These are phyloP conservation scores for Rhodotorula paludigena DNA, from an alignment of 768 basidiomycete species.

Conservation along the genomic window DNA sequence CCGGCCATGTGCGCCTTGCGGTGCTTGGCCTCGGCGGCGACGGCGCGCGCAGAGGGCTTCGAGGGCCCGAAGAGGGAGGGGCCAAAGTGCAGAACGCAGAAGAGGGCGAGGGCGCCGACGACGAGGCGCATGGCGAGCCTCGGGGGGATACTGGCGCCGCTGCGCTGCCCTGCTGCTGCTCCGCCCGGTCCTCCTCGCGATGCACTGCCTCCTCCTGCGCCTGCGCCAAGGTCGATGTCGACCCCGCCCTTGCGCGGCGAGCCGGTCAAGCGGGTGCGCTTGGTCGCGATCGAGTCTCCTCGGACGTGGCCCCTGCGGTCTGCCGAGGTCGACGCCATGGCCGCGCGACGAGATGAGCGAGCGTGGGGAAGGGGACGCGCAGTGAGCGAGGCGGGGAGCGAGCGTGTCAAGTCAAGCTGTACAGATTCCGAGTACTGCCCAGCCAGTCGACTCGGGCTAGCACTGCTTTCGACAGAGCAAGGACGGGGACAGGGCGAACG, in stretches of 20 bases:
- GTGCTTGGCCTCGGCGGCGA: background rate
- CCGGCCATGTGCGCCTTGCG: constrained; percentile 14
- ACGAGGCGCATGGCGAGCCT: constrained; percentile 1
- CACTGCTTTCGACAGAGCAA: no score
- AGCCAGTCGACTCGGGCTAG: no score
- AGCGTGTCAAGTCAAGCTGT: no score
- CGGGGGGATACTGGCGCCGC: constrained; percentile 8
- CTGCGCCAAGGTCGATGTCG: background rate
- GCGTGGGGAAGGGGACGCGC: background rate
- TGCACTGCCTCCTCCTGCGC: background rate
- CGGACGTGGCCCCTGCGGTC: constrained; percentile 3
- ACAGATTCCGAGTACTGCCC: no score
- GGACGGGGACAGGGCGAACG: no score
- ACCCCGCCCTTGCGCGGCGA: background rate
- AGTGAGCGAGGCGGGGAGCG: background rate
- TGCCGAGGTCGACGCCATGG: background rate
- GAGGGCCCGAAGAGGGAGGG: background rate
- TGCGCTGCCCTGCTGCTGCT: background rate
- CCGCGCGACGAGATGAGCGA: background rate
- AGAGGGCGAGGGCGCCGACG: constrained; percentile 11
- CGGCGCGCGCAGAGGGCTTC: background rate
- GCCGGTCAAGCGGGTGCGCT: background rate
- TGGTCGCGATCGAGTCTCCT: constrained; percentile 12
- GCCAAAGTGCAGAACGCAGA: constrained; percentile 21
- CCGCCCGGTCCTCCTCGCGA: background rate